These are phyloP conservation scores for Blastosporella zonata DNA, from an alignment of 1,284 basidiomycete genomes.

Conservation along the genomic window DNA sequence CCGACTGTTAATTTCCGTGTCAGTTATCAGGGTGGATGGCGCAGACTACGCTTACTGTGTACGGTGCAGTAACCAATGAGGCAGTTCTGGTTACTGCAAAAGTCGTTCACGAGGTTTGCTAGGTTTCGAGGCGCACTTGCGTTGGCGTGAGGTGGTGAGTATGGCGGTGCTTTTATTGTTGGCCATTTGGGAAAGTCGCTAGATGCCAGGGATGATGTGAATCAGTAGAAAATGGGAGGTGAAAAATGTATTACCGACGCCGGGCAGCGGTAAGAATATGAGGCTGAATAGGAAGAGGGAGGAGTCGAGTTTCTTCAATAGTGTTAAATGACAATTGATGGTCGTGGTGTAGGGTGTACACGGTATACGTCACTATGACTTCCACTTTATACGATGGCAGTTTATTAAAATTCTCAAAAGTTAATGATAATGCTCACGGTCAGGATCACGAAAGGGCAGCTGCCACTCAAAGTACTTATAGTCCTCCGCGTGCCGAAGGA, in stretches of 20 bases:
- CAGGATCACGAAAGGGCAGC: constrained; percentile 36
- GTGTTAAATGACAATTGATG: constrained; percentile 35
- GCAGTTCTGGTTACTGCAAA: constrained; percentile 56
- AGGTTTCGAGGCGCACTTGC: constrained; percentile 17
- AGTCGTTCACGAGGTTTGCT: constrained; percentile 34
- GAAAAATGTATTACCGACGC: constrained; percentile 31
- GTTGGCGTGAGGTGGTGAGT: constrained; percentile 9
- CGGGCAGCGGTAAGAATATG: constrained; percentile 30
- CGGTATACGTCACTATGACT: constrained; percentile 43
- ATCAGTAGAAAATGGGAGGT: neutral
- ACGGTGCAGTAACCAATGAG: constrained; percentile 46
- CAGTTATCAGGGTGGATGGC: neutral
- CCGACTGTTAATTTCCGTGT: constrained; percentile 26
- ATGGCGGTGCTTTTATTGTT: constrained; percentile 15
- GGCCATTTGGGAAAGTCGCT: constrained; percentile 34
- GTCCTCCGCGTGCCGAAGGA: constrained; percentile 33
- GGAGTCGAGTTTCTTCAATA: constrained; percentile 40
- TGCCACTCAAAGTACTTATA: constrained; percentile 52
- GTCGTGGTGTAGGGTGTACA: constrained; percentile 34
- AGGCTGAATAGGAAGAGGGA: constrained; percentile 34
- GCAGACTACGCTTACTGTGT: constrained; percentile 39
- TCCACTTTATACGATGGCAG: constrained; percentile 30
- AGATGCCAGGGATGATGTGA: neutral
- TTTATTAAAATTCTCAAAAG: neutral
- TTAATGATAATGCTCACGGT: constrained; percentile 38